A percentile compares a stretch with the other conserved stretches of the same genome.
Evolutionary conservation across 257 asterid species (phyloP).

Genomic region (Cruciata laevipes): DNA sequence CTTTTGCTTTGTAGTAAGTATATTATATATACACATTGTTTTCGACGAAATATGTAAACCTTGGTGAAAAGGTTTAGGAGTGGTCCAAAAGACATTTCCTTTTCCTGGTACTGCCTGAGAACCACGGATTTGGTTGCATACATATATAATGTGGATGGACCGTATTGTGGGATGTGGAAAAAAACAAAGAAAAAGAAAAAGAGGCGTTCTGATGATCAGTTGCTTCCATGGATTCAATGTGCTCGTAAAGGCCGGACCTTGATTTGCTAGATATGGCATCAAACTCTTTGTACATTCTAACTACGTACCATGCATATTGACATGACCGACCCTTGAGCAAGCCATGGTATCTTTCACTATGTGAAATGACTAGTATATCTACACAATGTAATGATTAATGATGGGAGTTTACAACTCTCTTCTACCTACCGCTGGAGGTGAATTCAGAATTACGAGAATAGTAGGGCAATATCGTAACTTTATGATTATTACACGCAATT

Average conservation of each 20-base stretch:
- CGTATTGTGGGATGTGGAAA: background rate
- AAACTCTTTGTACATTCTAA: conserved; percentile 4
- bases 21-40: too few relatives aligned
- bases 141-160: background rate
- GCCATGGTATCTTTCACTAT: background rate
- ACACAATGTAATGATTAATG: too few relatives aligned
- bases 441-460: too few relatives aligned
- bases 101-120: background rate
- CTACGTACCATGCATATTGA: conserved; percentile 11
- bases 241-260: conserved; percentile 10
- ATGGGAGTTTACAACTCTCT: too few relatives aligned
- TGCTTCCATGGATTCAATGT: conserved; percentile 15
- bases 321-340: conserved; percentile 24
- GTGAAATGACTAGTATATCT: background rate
- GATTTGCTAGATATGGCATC: conserved; percentile 8
- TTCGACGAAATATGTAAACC: background rate
- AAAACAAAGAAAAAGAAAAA: background rate
- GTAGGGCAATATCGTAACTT: too few relatives aligned
- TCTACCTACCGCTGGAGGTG: too few relatives aligned
- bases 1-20: too few relatives aligned
- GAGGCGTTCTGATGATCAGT: background rate
- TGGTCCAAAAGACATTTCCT: background rate
- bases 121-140: background rate
- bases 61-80: background rate
- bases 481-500: too few relatives aligned